Evolutionary conservation across 768 basidiomycete species (phyloP), one percentile per base, ranked within the genome.

Genomic region (Tephrocybe sp.): DNA sequence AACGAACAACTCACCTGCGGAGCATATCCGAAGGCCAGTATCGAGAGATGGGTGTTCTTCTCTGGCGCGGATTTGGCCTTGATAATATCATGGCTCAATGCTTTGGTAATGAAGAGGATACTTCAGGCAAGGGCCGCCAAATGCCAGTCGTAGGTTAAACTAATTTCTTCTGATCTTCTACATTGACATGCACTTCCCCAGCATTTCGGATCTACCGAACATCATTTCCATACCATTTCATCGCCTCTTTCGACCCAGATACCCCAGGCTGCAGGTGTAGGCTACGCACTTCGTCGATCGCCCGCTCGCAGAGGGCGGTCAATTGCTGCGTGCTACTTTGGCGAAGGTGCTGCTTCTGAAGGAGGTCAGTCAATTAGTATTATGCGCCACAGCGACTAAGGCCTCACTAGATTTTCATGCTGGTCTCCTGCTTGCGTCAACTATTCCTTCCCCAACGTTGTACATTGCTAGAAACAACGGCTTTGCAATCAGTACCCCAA

Each of bases 191-290:
- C 48, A 54, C 52, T 14, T 11, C 1, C 34, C 19, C 23, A 92
- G 81, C 94, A 98, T 62, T 92, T 93, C 66, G 90, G 92, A 12
- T 92, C 92, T 5, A 77, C 79, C 1, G 71, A 82, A 51, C 81
- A 88, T 52, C 94, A 96, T 65, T 96, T 95, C 65, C 90, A 94
- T 68, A 92, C 90, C 16, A 97, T 97, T 53, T 97, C 95, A 3
- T 94, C 91, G 5, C 89, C 94, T 1, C 76, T 98, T 22, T 92
- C 89, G 9, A 98, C 95, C 1, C 94, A 98, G 68, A 91, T 97
- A 58, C 93, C 92, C 6, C 92, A 95, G 67, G 95, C 92, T 19
- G 93, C 94, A 0, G 95, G 94, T 13, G 92, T 96, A 5, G 94
- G 81, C 0, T 96, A 90, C 62, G 92, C 95, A 0, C 75, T 98